Percentiles rank a stretch among this genome's conserved stretches.
These are phyloP conservation scores for Phascolomyces articulosus DNA, from an alignment of 371 early-diverging fungal genomes.

Conservation along the genomic window DNA sequence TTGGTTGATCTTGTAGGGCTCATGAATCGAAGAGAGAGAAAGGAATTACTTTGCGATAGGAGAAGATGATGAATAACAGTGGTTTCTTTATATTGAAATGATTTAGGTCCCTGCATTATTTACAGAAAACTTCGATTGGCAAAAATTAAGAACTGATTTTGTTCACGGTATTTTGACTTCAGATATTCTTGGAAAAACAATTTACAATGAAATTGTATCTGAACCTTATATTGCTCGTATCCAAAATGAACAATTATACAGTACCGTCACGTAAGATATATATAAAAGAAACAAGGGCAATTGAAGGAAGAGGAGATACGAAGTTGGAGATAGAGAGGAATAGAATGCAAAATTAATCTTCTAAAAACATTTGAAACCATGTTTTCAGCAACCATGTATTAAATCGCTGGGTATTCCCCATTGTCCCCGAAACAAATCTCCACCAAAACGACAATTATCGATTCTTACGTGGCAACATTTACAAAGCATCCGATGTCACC, in stretches of 20 bases:
- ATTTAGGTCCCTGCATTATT: conserved; percentile 87
- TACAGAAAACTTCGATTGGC: conserved; percentile 98
- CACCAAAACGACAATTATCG: conserved; percentile 69
- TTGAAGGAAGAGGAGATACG: background rate
- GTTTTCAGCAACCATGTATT: conserved; percentile 79
- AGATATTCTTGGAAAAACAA: conserved; percentile 87
- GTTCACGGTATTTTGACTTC: conserved; percentile 91
- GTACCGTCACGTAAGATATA: conserved; percentile 65
- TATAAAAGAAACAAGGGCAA: background rate
- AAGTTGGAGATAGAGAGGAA: too few relatives aligned
- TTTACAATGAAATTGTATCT: conserved; percentile 79
- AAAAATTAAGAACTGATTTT: conserved; percentile 88
- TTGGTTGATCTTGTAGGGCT: too few relatives aligned
- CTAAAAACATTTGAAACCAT: too few relatives aligned
- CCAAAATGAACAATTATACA: conserved; percentile 82
- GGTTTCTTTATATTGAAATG: background rate
- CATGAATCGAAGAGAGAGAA: too few relatives aligned
- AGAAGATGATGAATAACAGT: too few relatives aligned
- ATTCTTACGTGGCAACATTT: conserved; percentile 79
- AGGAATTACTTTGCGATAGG: too few relatives aligned
- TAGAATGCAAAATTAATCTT: too few relatives aligned
- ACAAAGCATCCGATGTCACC: conserved; percentile 80
- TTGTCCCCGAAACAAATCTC: conserved; percentile 90
- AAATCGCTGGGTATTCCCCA: conserved; percentile 91
- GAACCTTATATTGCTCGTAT: conserved; percentile 88